phyloP scores from a whole-genome alignment of 176 grass and related monocot genomes.

The Themeda triandra region DNA sequence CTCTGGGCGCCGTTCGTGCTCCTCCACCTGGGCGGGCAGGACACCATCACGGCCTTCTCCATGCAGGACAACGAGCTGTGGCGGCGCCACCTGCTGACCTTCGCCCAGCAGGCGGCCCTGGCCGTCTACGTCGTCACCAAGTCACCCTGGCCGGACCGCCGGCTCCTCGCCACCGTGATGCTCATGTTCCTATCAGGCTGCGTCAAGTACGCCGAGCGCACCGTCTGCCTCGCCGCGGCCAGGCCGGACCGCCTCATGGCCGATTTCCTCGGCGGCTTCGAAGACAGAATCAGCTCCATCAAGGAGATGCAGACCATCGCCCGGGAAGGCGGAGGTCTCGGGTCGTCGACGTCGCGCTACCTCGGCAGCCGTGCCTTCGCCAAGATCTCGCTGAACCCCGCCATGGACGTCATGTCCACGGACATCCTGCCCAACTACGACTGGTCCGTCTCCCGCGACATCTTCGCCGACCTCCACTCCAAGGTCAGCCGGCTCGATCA shows the following conservation, averaged over 20 bases:
- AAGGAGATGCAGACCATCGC: constrained; percentile 21
- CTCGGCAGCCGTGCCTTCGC: constrained; percentile 21
- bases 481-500: background rate
- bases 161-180: background rate
- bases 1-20: constrained; percentile 28
- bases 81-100: constrained; percentile 11
- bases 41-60: constrained; percentile 31
- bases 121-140: constrained; percentile 18
- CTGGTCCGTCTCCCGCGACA: constrained; percentile 30
- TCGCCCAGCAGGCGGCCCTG: background rate
- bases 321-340: background rate
- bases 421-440: constrained; percentile 33
- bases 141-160: background rate
- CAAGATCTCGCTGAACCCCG: constrained; percentile 24
- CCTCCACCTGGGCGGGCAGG: constrained; percentile 32
- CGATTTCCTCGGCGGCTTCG: constrained; percentile 21
- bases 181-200: constrained; percentile 28
- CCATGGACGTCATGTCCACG: constrained; percentile 36
- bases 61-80: constrained; percentile 33
- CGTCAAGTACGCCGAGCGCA: constrained; percentile 30
- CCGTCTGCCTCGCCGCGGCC: background rate
- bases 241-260: background rate
- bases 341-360: background rate
- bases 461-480: constrained; percentile 9
- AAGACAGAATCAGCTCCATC: constrained; percentile 15